Conservation (phyloP, 257 asterid species). For the Verbascum thapsus region DNA sequence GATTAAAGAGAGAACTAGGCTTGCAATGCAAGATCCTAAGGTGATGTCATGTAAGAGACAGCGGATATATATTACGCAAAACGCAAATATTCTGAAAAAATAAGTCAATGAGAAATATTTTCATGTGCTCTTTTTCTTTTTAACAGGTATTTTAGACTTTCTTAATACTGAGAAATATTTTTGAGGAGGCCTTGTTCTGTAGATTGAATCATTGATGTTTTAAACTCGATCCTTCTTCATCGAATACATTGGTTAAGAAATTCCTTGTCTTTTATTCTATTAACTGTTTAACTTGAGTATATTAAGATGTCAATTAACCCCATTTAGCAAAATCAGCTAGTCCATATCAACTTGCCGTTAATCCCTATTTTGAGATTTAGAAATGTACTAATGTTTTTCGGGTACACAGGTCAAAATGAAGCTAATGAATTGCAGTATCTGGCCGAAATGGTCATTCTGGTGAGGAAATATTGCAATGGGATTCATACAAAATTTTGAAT, state of each 20-base stretch:
- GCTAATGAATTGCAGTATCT: conserved; percentile 74
- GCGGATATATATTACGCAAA: conserved; percentile 26
- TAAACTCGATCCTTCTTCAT: no score
- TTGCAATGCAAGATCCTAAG: conserved; percentile 99
- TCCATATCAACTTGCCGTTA: conserved; percentile 15
- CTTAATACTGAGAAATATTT: no score
- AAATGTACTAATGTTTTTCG: conserved; percentile 31
- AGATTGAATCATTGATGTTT: no score
- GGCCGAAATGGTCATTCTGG: conserved; percentile 68
- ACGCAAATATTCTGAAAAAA: conserved; percentile 16
- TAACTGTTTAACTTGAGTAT: no score
- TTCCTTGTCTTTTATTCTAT: no score
- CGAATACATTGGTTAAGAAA: no score
- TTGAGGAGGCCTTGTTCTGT: no score
- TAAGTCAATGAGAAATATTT: conserved; percentile 1
- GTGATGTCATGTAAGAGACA: conserved; percentile 89
- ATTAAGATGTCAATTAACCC: no score
- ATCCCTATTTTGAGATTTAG: conserved; percentile 17
- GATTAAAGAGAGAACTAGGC: conserved; percentile 83
- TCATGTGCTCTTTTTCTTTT: no score
- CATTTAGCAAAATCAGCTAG: background rate
- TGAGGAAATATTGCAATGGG: conserved; percentile 82
- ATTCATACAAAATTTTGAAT: conserved; percentile 60
- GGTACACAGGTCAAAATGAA: conserved; percentile 80
- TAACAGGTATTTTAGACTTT: no score